A percentile compares a stretch with the other conserved stretches of the same genome.
Conservation (phyloP, 192 early-diverging fungal genomes). For the Podila epicladia region DNA sequence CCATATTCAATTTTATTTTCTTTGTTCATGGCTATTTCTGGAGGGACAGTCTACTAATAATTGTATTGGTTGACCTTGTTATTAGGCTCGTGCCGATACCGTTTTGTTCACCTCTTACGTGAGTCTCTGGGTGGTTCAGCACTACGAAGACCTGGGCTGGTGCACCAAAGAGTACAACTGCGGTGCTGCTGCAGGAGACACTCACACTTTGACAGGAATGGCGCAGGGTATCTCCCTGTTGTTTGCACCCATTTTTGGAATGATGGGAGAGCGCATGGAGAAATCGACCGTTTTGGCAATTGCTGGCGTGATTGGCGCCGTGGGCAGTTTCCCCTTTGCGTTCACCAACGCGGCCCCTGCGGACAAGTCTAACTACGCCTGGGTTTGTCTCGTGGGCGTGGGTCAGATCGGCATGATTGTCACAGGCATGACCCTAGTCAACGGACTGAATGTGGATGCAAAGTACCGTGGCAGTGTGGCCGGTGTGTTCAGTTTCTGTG, state of each 20-base stretch:
- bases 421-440: constrained; percentile 69
- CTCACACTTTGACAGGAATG: constrained; percentile 58
- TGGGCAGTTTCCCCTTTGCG: constrained; percentile 63
- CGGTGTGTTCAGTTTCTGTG: constrained; percentile 45
- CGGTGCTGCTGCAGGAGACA: constrained; percentile 35
- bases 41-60: too few species aligned
- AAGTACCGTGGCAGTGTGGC: constrained; percentile 68
- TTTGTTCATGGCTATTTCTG: too few species aligned
- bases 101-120: constrained; percentile 76
- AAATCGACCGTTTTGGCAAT: constrained; percentile 44
- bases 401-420: constrained; percentile 75
- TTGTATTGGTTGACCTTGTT: too few species aligned
- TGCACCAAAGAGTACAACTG: constrained; percentile 48
- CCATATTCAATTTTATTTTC: background rate
- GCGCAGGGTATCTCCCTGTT: constrained; percentile 72
- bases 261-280: constrained; percentile 44
- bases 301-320: constrained; percentile 58
- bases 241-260: constrained; percentile 69
- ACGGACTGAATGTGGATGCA: constrained; percentile 56
- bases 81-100: constrained; percentile 70
- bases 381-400: constrained; percentile 60
- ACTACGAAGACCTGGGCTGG: constrained; percentile 66
- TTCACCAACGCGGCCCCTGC: constrained; percentile 54
- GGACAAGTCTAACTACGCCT: constrained; percentile 50
- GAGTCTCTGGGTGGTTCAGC: constrained; percentile 67